These are phyloP conservation scores for Spencermartinsiella ligniputridi DNA, from an alignment of 1,139 yeast species.

Conservation along the genomic window DNA sequence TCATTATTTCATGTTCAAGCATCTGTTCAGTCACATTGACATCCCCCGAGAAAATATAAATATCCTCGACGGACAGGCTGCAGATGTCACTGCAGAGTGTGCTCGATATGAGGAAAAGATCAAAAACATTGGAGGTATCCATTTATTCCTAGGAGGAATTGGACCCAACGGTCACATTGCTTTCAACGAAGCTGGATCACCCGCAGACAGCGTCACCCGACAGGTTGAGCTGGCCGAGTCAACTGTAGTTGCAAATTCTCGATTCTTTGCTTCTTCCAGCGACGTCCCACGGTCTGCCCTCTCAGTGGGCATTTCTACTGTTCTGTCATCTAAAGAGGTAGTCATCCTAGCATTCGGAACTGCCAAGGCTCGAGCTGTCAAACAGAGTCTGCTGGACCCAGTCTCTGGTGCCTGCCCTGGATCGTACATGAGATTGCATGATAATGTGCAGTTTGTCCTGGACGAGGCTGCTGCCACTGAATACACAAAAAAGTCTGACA, in stretches of 20 bases:
- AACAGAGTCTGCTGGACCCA: slow-evolving; percentile 22
- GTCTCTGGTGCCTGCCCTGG: slow-evolving; percentile 28
- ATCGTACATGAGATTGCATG: slow-evolving; percentile 25
- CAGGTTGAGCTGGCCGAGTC: slow-evolving; percentile 47
- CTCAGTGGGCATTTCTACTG: slow-evolving; percentile 60
- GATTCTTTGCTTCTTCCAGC: slow-evolving; percentile 46
- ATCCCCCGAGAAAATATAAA: slow-evolving; percentile 52
- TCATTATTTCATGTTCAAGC: slow-evolving; percentile 57
- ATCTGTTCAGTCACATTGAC: slow-evolving; percentile 56
- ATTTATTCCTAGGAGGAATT: slow-evolving; percentile 57
- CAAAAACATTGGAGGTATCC: slow-evolving; percentile 47
- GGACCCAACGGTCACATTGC: slow-evolving; percentile 67
- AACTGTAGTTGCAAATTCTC: slow-evolving; percentile 53
- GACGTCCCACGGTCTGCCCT: slow-evolving; percentile 54
- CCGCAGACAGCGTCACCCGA: slow-evolving; percentile 46
- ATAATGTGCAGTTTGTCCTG: slow-evolving; percentile 22
- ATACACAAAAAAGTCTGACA: background rate
- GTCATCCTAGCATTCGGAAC: slow-evolving; percentile 33
- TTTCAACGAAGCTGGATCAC: slow-evolving; percentile 57
- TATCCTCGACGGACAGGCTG: slow-evolving; percentile 52
- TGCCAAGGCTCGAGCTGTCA: slow-evolving; percentile 28
- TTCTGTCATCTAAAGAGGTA: slow-evolving; percentile 54
- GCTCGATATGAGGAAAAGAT: slow-evolving; percentile 48
- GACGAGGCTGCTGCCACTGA: slow-evolving; percentile 24
- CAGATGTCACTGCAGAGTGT: slow-evolving; percentile 48